Base-by-base conservation (phyloP, 768 basidiomycete species). In the Agaricus sinodeliciosus region DNA sequence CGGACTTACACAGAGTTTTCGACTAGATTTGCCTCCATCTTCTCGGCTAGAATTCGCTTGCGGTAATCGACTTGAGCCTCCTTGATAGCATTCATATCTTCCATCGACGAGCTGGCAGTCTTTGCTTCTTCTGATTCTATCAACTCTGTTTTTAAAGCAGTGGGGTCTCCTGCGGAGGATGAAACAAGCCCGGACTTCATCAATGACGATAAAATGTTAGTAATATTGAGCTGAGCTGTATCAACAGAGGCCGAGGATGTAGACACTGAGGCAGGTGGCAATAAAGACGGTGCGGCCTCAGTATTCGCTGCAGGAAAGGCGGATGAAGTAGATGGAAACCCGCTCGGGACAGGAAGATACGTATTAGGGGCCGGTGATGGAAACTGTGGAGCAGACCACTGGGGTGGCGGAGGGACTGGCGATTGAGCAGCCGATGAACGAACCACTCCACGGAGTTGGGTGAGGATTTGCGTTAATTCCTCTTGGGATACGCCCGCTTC, bases 131-230 rank as follows among this genome's bases (percentile, higher is more conserved):
- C 43, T 12, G 42, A 39, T 47, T 69, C 67, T 55, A 46, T 55
- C 22, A 52, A 34, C 26, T 62, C 31, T 41, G 37, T 11, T 16
- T 54, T 48, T 6, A 44, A 40, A 18, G 22, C 7, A 28, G 26
- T 15, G 3, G 27, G n/a, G 9, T 47, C 48, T 9, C 27, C 31
- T 6, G 28, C 26, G 19, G 56, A 25, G 37, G 75, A 70, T 22
- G 82, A 74, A 19, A 90, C 80, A 8, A 90, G 78, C 52, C 90
- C 90, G n/a, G 90, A 85, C 67, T 85, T 89, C 49, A 90, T 63
- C 22, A 93, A 75, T 2, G 84, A 81, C 40, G 80, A 81, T 55
- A 84, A 76, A 34, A 90, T 71, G 62, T 75, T 78, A 28, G 78
- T 64, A 54, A 88, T 80, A 59, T 76, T 75, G 39, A 60, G 67